Evolutionary conservation across 805 yeast species (phyloP).

Genomic region (Yamadazyma philogaea): DNA sequence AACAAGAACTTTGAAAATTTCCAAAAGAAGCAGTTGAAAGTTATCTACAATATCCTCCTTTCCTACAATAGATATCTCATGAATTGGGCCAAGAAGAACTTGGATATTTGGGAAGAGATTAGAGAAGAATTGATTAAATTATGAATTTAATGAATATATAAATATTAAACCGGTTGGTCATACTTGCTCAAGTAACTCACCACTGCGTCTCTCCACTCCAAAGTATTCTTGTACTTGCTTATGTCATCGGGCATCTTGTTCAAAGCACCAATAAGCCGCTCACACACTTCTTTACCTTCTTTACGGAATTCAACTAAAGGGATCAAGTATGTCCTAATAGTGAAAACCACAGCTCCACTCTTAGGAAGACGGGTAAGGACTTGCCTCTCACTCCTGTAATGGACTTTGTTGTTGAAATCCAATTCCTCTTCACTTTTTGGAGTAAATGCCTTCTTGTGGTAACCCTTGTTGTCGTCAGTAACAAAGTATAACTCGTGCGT

Average conservation of each 20-base stretch:
- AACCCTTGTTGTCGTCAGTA: constrained; percentile 40
- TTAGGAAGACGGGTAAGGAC: constrained; percentile 37
- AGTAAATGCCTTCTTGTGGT: constrained; percentile 22
- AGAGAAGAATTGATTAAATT: constrained; percentile 34
- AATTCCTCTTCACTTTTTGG: constrained; percentile 27
- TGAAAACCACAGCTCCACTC: constrained; percentile 37
- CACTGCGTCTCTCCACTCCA: constrained; percentile 71
- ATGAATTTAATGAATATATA: constrained; percentile 11
- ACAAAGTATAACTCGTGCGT: constrained; percentile 34
- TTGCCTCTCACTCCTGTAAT: constrained; percentile 44
- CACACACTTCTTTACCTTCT: constrained; percentile 37
- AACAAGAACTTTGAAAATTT: constrained; percentile 49
- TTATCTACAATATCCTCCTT: constrained; percentile 48
- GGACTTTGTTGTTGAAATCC: constrained; percentile 38
- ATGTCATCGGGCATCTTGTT: constrained; percentile 58
- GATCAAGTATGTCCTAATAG: constrained; percentile 38
- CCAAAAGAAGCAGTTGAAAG: constrained; percentile 47
- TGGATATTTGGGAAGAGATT: constrained; percentile 68
- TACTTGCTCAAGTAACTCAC: constrained; percentile 20
- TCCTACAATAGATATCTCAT: constrained; percentile 55
- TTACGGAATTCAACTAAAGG: constrained; percentile 33
- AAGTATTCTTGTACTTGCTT: constrained; percentile 59
- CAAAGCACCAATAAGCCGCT: constrained; percentile 60
- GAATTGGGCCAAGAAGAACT: constrained; percentile 65
- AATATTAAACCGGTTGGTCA: neutral